Evolutionary conservation across 805 yeast species (phyloP).

Genomic region (Metschnikowia gruessii): DNA sequence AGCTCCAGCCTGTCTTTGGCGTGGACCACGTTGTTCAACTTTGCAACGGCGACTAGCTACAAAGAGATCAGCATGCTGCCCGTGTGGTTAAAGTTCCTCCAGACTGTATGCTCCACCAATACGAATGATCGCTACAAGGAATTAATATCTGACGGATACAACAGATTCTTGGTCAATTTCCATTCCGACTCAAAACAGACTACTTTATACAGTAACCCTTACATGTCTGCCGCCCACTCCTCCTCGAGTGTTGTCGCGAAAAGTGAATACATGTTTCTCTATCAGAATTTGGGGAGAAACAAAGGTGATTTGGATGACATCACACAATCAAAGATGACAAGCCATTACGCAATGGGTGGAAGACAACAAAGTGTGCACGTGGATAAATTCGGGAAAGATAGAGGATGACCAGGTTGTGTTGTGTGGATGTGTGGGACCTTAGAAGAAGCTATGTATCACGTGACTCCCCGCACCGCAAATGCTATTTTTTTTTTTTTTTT

Average conservation of each 20-base stretch:
- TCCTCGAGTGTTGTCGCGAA: slow-evolving; percentile 9
- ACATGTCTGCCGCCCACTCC: neutral
- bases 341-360: slow-evolving; percentile 6
- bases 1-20: slow-evolving; percentile 14
- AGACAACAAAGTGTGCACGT: slow-evolving; percentile 35
- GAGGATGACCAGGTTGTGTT: neutral
- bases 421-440: neutral
- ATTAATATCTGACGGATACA: slow-evolving; percentile 26
- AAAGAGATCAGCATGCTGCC: slow-evolving; percentile 24
- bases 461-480: slow-evolving; percentile 10
- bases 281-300: slow-evolving; percentile 4
- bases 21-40: slow-evolving; percentile 31
- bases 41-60: slow-evolving; percentile 32
- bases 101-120: slow-evolving; percentile 16
- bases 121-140: slow-evolving; percentile 13
- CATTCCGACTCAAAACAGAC: neutral
- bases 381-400: slow-evolving; percentile 24
- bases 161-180: slow-evolving; percentile 1
- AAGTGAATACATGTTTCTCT: slow-evolving; percentile 16
- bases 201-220: neutral
- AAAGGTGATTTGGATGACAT: slow-evolving; percentile 7
- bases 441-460: slow-evolving; percentile 4
- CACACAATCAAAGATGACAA: neutral
- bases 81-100: slow-evolving; percentile 22
- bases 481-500: slow-evolving; percentile 4